Evolutionary conservation across 495 filamentous ascomycete species (phyloP).

Genomic region (Pyrenula massariospora): DNA sequence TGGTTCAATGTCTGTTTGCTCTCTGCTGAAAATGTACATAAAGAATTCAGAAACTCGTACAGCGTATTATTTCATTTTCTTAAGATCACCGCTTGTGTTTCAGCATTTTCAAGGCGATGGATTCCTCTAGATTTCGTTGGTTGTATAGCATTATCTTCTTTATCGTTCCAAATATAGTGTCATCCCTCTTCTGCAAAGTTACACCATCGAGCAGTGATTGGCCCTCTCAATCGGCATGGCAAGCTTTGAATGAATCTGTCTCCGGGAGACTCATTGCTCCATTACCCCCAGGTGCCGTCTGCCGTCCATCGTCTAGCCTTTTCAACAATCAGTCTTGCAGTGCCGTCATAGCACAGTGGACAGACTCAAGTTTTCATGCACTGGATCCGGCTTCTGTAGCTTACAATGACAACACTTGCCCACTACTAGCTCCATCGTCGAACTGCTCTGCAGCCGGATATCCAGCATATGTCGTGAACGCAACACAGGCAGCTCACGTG

Average conservation of each 20-base stretch:
- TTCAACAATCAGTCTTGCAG: not conserved
- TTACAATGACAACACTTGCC: slow-evolving; percentile 12
- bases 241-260: not conserved
- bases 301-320: not conserved
- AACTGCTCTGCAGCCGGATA: slow-evolving; percentile 47
- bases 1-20: no score
- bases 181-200: no score
- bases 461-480: slow-evolving; percentile 48
- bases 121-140: no score
- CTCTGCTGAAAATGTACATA: no score
- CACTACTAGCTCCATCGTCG: slow-evolving; percentile 14
- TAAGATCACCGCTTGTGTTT: no score
- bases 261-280: not conserved
- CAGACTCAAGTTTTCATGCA: not conserved
- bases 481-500: slow-evolving; percentile 39
- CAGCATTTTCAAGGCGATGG: no score
- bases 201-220: no score
- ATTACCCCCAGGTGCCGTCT: not conserved
- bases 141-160: no score
- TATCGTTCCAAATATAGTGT: no score
- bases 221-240: not conserved
- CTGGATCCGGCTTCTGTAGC: not conserved
- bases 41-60: no score
- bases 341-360: not conserved
- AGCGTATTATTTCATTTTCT: no score